Base-by-base conservation (phyloP, 2,329 filamentous ascomycete species). In the Westerdykella ornata region DNA sequence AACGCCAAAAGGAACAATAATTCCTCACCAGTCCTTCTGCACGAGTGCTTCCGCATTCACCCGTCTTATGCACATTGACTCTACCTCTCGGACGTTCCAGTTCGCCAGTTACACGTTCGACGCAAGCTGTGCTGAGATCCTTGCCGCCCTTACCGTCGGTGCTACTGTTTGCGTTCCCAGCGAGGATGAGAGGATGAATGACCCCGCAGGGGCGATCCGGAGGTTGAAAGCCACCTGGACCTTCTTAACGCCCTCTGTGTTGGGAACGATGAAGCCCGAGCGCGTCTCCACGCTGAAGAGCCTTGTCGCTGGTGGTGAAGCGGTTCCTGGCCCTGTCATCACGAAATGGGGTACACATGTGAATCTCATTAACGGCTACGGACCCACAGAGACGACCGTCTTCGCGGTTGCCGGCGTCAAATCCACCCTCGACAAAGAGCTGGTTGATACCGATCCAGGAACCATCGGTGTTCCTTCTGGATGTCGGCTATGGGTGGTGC, bases 11-110 rank as follows among this genome's bases (percentile, higher is more conserved):
- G 80, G 78, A 2, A 76, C 81, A 8, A 77, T 81, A 26, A 77
- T 83, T 43, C 77, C 77, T 5, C 82, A 85, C 51, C 66, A 69
- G 1, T 73, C 78, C 0, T 67, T 85, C 0, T 75, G 75, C 8
- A 77, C 78, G 2, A 59, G 60, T 37, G 54, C 59, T 31, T 45
- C 47, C 37, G 50, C 53, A 2, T 60, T 63, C 33, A 59, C 55
- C 14, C 54, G 37, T 33, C 46, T 48, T 15, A 51, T 58, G 48
- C 66, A 71, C 5, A 76, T 79, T 42, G 69, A 68, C 45, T 65
- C 55, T 3, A 65, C 62, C 1, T 80, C 78, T n/a, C 72, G 83
- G 3, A 76, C 80, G 3, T 71, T 81, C 34, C 64, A 70, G 39
- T 70, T 68, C 32, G 61, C 64, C 5, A 63, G 72, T 4, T 77